Conservation (phyloP, 768 basidiomycete genomes). For the Coprinopsis strossmayeri region DNA sequence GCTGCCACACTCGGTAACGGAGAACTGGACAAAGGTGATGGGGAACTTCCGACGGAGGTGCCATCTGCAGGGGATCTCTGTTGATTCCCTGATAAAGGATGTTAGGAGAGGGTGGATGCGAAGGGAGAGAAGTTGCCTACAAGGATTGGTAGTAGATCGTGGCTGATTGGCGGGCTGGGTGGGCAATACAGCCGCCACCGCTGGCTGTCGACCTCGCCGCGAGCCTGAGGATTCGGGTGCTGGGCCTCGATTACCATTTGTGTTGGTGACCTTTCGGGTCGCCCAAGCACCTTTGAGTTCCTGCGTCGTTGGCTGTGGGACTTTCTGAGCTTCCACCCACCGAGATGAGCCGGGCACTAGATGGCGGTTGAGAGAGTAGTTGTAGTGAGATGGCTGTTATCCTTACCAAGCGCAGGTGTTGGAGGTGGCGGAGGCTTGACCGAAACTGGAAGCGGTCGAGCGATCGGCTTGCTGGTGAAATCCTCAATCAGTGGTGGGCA, state of each 20-base stretch:
- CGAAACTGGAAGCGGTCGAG: slow-evolving; percentile 9
- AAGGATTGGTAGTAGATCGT: no score
- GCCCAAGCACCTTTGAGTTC: not conserved
- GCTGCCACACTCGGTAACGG: no score
- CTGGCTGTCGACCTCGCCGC: not conserved
- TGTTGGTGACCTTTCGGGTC: not conserved
- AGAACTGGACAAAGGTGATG: no score
- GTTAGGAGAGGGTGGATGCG: no score
- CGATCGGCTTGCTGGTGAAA: slow-evolving; percentile 11
- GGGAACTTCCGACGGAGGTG: no score
- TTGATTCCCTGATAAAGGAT: no score
- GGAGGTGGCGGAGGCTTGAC: slow-evolving; percentile 9
- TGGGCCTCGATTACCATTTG: not conserved
- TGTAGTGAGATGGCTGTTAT: not conserved
- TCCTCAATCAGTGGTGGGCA: slow-evolving; percentile 12
- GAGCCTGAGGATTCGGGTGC: not conserved
- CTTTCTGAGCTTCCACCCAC: slow-evolving; percentile 5
- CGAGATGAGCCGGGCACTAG: slow-evolving; percentile 3
- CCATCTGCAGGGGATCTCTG: no score
- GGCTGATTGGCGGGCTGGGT: no score
- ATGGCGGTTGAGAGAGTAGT: not conserved
- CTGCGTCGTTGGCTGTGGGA: not conserved
- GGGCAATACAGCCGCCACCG: no score
- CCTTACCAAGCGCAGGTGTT: slow-evolving; percentile 3
- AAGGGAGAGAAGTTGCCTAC: no score